Evolutionary conservation across 1,284 basidiomycete species (phyloP).

Genomic region (Ceratobasidium sp.): DNA sequence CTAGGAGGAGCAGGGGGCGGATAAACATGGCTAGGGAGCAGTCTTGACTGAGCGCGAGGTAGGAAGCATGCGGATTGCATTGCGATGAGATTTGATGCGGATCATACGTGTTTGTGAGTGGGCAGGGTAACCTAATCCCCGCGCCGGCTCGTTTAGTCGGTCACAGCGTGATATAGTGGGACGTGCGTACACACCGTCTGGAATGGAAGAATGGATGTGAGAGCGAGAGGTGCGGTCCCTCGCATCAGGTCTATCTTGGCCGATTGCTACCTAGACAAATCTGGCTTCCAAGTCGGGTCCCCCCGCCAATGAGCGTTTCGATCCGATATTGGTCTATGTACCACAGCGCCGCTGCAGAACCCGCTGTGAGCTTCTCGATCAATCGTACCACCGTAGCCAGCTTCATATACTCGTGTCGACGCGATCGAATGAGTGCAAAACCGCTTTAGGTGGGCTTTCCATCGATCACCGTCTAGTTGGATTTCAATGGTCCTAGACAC

Average conservation of each 20-base stretch:
- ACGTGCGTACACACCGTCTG: slow-evolving; percentile 54
- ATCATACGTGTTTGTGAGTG: slow-evolving; percentile 57
- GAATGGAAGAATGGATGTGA: slow-evolving; percentile 66
- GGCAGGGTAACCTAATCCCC: slow-evolving; percentile 61
- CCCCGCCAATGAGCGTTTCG: slow-evolving; percentile 39
- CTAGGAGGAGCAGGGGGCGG: slow-evolving; percentile 60
- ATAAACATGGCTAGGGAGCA: slow-evolving; percentile 59
- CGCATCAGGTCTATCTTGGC: slow-evolving; percentile 50
- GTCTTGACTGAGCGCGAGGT: slow-evolving; percentile 56
- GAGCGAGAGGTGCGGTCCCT: slow-evolving; percentile 55
- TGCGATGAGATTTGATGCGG: slow-evolving; percentile 64
- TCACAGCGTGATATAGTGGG: neutral
- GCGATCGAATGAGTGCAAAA: slow-evolving; percentile 51
- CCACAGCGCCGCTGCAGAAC: slow-evolving; percentile 59
- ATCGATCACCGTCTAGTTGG: slow-evolving; percentile 48
- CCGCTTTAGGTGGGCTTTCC: slow-evolving; percentile 51
- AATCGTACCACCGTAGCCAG: slow-evolving; percentile 62
- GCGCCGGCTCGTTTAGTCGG: slow-evolving; percentile 16
- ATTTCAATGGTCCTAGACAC: slow-evolving; percentile 47
- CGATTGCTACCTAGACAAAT: slow-evolving; percentile 46
- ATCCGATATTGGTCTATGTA: slow-evolving; percentile 56
- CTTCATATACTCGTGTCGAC: slow-evolving; percentile 53
- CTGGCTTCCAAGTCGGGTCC: slow-evolving; percentile 20
- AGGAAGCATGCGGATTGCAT: slow-evolving; percentile 63
- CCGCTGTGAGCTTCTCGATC: slow-evolving; percentile 59